Base-by-base conservation (phyloP, 129 eudicot species). In the Flaveria trinervia region DNA sequence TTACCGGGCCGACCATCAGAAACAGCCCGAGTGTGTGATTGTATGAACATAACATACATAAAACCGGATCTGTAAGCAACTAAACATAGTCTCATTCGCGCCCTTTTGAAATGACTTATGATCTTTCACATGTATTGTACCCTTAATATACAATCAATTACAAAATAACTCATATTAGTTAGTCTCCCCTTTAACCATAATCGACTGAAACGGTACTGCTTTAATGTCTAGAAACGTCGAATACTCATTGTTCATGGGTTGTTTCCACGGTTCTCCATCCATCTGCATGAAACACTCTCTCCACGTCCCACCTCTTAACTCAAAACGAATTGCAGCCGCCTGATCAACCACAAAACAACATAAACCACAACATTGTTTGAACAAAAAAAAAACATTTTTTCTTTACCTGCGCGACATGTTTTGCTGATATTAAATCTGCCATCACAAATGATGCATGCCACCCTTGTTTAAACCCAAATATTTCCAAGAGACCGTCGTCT, bases 381-480 rank as follows among this genome's bases (percentile, higher is more conserved):
- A 1, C 5, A 56, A 6, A 73, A 0, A 73, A 0, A 7, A 6
- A 23, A 23, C 13, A 41, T 22, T 15, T 15, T 26, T 70, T 36
- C 7, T 11, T 55, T 85, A 89, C 98, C 97, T 94, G 98, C 4
- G 98, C 97, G 75, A 94, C 89, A 88, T 94, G 97, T 83, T 91
- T 94, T 62, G 99, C 99, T 41, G 92, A 84, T 41, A 91, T 91
- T 11, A 89, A 85, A 78, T 94, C 99, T 18, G 75, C 97, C 96
- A 94, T 94, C 71, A 94, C 99, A 56, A 89, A 88, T 14, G 99
- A 91, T 68, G 98, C 98, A 82, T 94, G 99, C 99, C 99, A 94
- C 81, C 99, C 99, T 55, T 94, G 97, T 81, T 94, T 94, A 46
- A 94, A 77, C 71, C 99, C 99, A 56, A 94, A 94, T 28, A 94